These are phyloP conservation scores for Mycena venus DNA, from an alignment of 768 basidiomycete genomes.

Conservation along the genomic window DNA sequence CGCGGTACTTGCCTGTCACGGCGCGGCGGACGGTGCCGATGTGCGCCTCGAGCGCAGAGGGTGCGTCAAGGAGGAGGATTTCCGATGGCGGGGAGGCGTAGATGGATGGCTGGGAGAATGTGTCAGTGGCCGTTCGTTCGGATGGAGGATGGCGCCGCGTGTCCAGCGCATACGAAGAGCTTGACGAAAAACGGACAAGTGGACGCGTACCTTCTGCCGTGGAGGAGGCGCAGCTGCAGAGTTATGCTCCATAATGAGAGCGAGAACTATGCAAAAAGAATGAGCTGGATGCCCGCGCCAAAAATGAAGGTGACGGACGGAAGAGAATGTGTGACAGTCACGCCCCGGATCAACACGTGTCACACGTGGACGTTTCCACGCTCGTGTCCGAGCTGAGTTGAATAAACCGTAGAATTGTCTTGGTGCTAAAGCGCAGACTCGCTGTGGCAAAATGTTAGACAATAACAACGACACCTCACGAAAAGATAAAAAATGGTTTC, in stretches of 20 bases:
- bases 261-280: not conserved
- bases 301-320: not conserved
- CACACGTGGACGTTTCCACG: too few relatives aligned
- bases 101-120: conserved; percentile 78
- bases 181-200: not conserved
- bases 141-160: not conserved
- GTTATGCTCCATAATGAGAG: not conserved
- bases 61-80: conserved; percentile 79
- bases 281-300: not conserved
- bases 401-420: too few relatives aligned
- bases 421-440: too few relatives aligned
- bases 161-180: not conserved
- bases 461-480: too few relatives aligned
- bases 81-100: conserved; percentile 76
- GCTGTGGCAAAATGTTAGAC: too few relatives aligned
- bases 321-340: too few relatives aligned
- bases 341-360: too few relatives aligned
- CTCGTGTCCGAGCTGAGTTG: too few relatives aligned
- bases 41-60: conserved; percentile 80
- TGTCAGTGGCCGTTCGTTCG: not conserved
- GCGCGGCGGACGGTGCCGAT: conserved; percentile 80
- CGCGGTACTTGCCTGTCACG: conserved; percentile 66
- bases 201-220: not conserved
- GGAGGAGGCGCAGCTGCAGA: too few relatives aligned
- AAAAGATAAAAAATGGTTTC: too few relatives aligned